Evolutionary conservation across 106 monocot genomes (phyloP).

Genomic region (Ottelia alismoides): DNA sequence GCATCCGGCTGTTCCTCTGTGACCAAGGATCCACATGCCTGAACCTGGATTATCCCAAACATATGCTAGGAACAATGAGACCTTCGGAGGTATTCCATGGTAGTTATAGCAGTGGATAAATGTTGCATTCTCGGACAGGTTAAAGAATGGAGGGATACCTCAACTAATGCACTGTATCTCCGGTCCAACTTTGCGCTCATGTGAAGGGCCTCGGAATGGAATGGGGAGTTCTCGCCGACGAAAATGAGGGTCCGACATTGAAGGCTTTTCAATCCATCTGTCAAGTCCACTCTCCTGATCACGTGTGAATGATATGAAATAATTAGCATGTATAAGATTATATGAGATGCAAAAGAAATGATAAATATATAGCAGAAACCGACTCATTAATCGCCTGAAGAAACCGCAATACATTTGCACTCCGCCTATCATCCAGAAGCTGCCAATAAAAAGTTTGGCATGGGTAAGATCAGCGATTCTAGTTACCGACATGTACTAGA

Average conservation of each 20-base stretch:
- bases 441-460: constrained; percentile 8
- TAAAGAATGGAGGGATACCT: too few species aligned
- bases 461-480: not conserved
- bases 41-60: too few species aligned
- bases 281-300: constrained; percentile 48
- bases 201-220: constrained; percentile 47
- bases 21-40: too few species aligned
- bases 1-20: too few species aligned
- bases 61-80: too few species aligned
- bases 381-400: constrained; percentile 58
- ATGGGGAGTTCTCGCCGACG: constrained; percentile 49
- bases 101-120: too few species aligned
- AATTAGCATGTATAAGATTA: too few species aligned
- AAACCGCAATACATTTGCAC: constrained; percentile 40
- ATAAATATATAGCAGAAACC: not conserved
- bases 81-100: too few species aligned
- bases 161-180: constrained; percentile 52
- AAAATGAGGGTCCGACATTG: too few species aligned
- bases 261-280: constrained; percentile 31
- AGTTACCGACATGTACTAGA: too few species aligned
- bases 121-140: too few species aligned
- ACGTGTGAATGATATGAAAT: not conserved
- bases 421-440: constrained; percentile 45
- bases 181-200: constrained; percentile 50
- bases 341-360: too few species aligned